These are phyloP conservation scores for Suillus spraguei DNA, from an alignment of 768 basidiomycete genomes.

Conservation along the genomic window DNA sequence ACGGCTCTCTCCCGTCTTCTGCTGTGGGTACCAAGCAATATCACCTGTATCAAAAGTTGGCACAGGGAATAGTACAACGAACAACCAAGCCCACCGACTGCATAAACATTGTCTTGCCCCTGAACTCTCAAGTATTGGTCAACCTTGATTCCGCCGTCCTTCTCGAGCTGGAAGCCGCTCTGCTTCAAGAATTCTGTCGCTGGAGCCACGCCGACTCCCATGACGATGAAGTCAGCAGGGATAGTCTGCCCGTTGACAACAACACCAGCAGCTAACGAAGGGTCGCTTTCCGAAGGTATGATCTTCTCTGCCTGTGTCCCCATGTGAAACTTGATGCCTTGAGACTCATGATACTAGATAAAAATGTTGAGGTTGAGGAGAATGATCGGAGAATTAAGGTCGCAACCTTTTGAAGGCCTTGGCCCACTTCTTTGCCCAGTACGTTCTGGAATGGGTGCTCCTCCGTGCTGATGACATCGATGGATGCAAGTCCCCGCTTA, in stretches of 20 bases:
- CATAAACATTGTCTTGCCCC: slow-evolving; percentile 57
- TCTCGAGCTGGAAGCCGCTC: slow-evolving; percentile 71
- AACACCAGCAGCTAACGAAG: slow-evolving; percentile 63
- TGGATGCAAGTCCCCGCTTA: slow-evolving; percentile 75
- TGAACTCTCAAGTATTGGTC: slow-evolving; percentile 72
- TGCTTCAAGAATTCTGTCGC: slow-evolving; percentile 78
- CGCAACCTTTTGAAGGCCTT: slow-evolving; percentile 70
- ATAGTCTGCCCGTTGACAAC: slow-evolving; percentile 64
- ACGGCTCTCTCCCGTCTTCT: slow-evolving; percentile 47
- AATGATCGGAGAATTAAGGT: slow-evolving; percentile 8
- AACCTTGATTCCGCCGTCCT: slow-evolving; percentile 75
- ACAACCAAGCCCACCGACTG: slow-evolving; percentile 52
- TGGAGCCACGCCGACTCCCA: slow-evolving; percentile 87
- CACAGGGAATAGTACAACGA: slow-evolving; percentile 5
- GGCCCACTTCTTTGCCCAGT: slow-evolving; percentile 79
- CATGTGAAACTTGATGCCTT: slow-evolving; percentile 88
- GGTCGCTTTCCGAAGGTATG: slow-evolving; percentile 51
- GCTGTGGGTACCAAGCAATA: slow-evolving; percentile 78
- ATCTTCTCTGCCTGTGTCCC: slow-evolving; percentile 68
- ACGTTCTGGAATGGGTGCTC: slow-evolving; percentile 79
- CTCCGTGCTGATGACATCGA: slow-evolving; percentile 85
- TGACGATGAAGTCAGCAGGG: slow-evolving; percentile 75
- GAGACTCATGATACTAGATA: slow-evolving; percentile 70
- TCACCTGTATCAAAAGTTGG: slow-evolving; percentile 49
- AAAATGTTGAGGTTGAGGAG: neutral